These are phyloP conservation scores for Globisporangium radiosum DNA, from an alignment of 352 stramenopile genomes.

Conservation along the genomic window DNA sequence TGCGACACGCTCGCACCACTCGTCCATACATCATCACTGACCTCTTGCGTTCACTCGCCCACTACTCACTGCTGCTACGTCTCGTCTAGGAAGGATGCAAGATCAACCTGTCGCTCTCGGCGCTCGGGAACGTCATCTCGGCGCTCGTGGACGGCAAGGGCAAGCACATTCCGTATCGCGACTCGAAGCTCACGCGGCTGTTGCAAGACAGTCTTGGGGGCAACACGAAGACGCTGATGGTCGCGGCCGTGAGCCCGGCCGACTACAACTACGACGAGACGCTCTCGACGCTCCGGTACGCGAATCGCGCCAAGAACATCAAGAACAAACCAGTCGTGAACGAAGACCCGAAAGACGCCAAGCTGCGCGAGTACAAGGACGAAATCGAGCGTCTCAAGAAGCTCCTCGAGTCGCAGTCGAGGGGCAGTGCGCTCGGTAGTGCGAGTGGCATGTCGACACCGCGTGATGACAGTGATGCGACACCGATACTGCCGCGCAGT, in stretches of 20 bases:
- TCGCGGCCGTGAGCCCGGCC: constrained; percentile 92
- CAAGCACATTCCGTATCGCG: constrained; percentile 78
- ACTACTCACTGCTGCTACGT: constrained; percentile 5
- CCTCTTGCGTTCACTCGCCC: constrained; percentile 1
- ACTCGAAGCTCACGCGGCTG: constrained; percentile 85
- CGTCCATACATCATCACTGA: background rate
- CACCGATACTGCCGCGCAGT: background rate
- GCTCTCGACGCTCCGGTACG: constrained; percentile 94
- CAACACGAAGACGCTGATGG: constrained; percentile 96
- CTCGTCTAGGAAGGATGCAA: constrained; percentile 67
- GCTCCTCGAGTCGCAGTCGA: constrained; percentile 57
- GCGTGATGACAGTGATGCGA: background rate
- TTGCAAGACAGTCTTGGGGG: constrained; percentile 89
- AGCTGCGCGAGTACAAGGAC: constrained; percentile 86
- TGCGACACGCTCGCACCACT: background rate
- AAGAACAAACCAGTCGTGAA: constrained; percentile 96
- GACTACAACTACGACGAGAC: constrained; percentile 96
- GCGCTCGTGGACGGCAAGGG: constrained; percentile 81
- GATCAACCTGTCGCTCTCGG: constrained; percentile 79
- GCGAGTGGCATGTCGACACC: constrained; percentile 35
- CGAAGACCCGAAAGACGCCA: constrained; percentile 91
- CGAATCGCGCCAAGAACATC: constrained; percentile 96
- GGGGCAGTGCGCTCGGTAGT: constrained; percentile 19
- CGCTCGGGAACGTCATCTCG: constrained; percentile 82
- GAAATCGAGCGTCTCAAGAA: constrained; percentile 86